Base-by-base conservation (phyloP, 345 rosid genomes). In the Atalantia buxifolia region DNA sequence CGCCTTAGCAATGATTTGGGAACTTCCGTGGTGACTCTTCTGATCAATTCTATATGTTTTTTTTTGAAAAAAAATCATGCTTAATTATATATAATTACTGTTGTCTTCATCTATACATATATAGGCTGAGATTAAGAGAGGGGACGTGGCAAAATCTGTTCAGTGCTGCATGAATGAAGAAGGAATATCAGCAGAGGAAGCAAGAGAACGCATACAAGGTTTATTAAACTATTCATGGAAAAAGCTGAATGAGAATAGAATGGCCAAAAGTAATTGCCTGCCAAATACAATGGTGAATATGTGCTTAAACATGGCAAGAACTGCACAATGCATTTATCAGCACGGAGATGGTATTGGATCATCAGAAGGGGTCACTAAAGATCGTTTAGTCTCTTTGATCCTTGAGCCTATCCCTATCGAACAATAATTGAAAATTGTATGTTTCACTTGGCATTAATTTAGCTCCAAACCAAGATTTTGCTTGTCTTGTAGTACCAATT, bases 271-370 rank as follows among this genome's bases (percentile, higher is more conserved):
- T 31, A n/a, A 56, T 62, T 27, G 7, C 0, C 22, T 77, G 28
- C 75, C 80, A 10, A 60, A 69, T 19, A 28, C 69, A 0, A 12
- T 69, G 57, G 67, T 30, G 8, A 60, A 77, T 45, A 35, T 59
- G 70, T 42, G 62, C 45, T 31, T 78, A 31, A 78, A 78, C 36
- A 61, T 70, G 76, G 70, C 75, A 45, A 42, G 80, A 31, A 31
- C 69, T 48, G 45, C 76, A 4, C 80, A 62, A 16, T 78, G 50
- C 76, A 31, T 78, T 28, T 78, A 61, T 60, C 76, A 78, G 65
- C 50, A 71, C 50, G 80, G 80, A 62, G 80, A 78, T 62, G 80
- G 80, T 0, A 61, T 78, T 30, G 80, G 76, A 42, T 70, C 76
- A 30, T 71, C 80, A n/a, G 33, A 8, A 7, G 70, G 76, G 5